Evolutionary conservation across 345 rosid genomes (phyloP).

Genomic region (Corymbia maculata): DNA sequence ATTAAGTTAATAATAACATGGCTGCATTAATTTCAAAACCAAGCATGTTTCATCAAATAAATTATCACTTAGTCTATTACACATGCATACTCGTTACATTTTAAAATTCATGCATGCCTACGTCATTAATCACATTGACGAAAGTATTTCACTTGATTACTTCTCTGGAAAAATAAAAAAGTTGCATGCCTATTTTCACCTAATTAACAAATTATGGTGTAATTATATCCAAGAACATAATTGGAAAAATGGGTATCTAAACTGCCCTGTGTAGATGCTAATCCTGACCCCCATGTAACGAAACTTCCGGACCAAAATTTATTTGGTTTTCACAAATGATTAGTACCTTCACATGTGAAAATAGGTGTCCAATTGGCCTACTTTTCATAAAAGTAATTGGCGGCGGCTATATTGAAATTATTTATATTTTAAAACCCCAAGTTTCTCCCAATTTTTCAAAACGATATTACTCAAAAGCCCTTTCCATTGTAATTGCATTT

Average conservation of each 20-base stretch:
- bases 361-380: background rate
- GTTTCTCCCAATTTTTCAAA: background rate
- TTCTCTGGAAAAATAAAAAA: background rate
- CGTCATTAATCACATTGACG: background rate
- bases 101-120: background rate
- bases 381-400: background rate
- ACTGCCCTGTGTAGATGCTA: background rate
- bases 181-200: background rate
- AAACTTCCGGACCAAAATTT: background rate
- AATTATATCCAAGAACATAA: background rate
- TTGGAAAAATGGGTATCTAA: background rate
- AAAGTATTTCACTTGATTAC: background rate
- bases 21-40: too few species aligned
- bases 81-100: background rate
- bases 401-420: background rate
- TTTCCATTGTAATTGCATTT: background rate
- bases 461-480: too few species aligned
- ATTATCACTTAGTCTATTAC: background rate
- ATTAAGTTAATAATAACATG: too few species aligned
- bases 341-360: background rate
- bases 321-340: background rate
- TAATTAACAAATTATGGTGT: background rate
- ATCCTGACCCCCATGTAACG: background rate
- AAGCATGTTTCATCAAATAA: too few species aligned
- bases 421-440: background rate